Base-by-base conservation (phyloP, 1,139 yeast species). In the Kodamaea sp. region DNA sequence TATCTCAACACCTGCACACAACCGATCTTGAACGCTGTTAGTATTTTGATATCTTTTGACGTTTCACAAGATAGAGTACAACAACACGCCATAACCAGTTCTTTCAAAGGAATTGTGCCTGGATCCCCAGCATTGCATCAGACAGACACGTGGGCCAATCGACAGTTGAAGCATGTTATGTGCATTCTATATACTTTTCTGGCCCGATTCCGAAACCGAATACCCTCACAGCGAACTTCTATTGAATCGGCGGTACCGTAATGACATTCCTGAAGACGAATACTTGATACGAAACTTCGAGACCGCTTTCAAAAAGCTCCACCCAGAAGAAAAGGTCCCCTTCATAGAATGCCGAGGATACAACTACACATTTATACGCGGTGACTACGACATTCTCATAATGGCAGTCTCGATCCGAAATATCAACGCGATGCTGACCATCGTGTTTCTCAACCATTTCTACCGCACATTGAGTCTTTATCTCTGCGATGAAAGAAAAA, bases 351-450 rank as follows among this genome's bases (percentile, higher is more conserved):
- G 42, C 22, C 44, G 52, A 7, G 71, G 71, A 1, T 39, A 66
- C 24, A 59, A 56, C 34, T 69, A 60, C 40, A 49, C 64, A 1
- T 60, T 62, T 36, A 46, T 63, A 7, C 47, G 54, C 38, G 59
- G 59, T 25, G 60, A 49, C 8, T 51, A 63, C 38, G 65, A 61
- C 38, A 45, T 70, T 5, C 32, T 62, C 7, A 34, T 66, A 13
- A 30, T 70, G 37, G 63, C 64, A 5, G 70, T 61, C 5, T 50
- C 69, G 1, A 42, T 53, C n/a, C 38, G 43, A 24, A 70, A 70
- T 39, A 43, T 56, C 22, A 61, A 67, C 47, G 70, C 62, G 20
- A 67, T 70, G 74, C 71, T 63, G 69, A 56, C 59, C 22, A 54
- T 69, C 8, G 47, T 64, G 23, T 68, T 68, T 37, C 51, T 70